Evolutionary conservation across 2,329 filamentous ascomycete genomes (phyloP).

Genomic region (Fusarium torulosum): DNA sequence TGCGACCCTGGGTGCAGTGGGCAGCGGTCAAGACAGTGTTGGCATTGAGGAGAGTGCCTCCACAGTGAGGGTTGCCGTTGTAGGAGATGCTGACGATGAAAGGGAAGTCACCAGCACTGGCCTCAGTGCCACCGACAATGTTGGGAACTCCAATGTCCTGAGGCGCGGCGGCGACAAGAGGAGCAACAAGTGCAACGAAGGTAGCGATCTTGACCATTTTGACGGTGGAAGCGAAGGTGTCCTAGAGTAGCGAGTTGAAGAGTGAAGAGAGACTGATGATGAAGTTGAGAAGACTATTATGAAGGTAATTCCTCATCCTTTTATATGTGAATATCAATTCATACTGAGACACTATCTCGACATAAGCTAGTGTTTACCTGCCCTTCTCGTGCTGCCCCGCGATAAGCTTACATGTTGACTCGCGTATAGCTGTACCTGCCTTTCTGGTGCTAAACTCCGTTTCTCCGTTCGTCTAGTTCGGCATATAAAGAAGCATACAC

Average conservation of each 20-base stretch:
- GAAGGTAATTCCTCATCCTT: conserved; percentile 2
- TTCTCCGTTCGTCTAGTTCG: conserved; percentile 25
- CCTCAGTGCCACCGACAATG: conserved; percentile 47
- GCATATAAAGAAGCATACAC: conserved; percentile 19
- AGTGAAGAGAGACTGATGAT: conserved; percentile 20
- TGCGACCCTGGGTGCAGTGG: conserved; percentile 42
- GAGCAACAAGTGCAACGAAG: conserved; percentile 24
- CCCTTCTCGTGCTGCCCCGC: conserved; percentile 11
- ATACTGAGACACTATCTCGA: neutral
- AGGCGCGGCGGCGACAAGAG: conserved; percentile 27
- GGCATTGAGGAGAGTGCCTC: conserved; percentile 49
- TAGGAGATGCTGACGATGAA: conserved; percentile 49
- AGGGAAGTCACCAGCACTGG: conserved; percentile 49
- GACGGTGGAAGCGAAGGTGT: neutral
- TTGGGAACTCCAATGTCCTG: conserved; percentile 8
- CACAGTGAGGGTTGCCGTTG: conserved; percentile 44
- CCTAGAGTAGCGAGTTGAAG: conserved; percentile 22
- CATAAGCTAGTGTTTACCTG: conserved; percentile 6
- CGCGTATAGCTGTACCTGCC: conserved; percentile 16
- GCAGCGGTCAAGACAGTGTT: conserved; percentile 51
- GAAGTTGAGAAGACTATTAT: neutral
- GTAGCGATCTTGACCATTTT: conserved; percentile 35
- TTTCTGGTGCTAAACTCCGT: conserved; percentile 27
- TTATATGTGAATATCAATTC: conserved; percentile 16
- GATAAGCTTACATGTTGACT: conserved; percentile 23